These are phyloP conservation scores for Stephania yunnanensis DNA, from an alignment of 164 flowering plant species.

Conservation along the genomic window DNA sequence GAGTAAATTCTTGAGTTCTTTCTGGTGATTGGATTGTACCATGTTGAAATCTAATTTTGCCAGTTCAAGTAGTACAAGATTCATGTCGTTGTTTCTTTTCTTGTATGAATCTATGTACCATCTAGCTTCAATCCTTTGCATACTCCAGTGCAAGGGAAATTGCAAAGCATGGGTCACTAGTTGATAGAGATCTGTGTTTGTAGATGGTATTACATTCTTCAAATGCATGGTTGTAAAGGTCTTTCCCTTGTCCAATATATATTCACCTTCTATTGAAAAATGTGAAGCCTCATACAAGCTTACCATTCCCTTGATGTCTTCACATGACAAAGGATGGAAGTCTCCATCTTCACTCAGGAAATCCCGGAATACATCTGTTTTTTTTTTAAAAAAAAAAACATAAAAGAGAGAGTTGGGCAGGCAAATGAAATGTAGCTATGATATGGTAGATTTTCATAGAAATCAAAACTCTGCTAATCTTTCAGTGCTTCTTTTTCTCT, in stretches of 20 bases:
- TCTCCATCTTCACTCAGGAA: conserved; percentile 8
- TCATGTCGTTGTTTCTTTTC: conserved; percentile 9
- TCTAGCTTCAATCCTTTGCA: conserved; percentile 20
- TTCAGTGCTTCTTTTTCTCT: neutral
- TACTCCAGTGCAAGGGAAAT: conserved; percentile 25
- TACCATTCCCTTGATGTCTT: conserved; percentile 20
- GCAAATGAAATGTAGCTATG: neutral
- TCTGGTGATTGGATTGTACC: conserved; percentile 15
- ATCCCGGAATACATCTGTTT: conserved; percentile 18
- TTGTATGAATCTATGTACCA: conserved; percentile 26
- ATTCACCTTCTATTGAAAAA: conserved; percentile 15
- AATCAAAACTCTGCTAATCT: neutral
- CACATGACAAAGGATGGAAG: neutral
- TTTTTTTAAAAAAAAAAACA: no score
- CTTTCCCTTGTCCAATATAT: conserved; percentile 16
- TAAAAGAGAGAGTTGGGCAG: neutral
- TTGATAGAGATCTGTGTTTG: neutral
- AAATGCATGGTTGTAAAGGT: conserved; percentile 12
- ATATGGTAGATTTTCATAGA: neutral
- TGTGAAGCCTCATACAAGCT: conserved; percentile 28
- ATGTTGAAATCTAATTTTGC: conserved; percentile 19
- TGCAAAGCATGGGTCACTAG: conserved; percentile 23
- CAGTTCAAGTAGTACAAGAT: conserved; percentile 17
- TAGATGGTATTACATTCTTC: neutral
- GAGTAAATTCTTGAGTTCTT: conserved; percentile 11